A percentile compares a stretch with the other conserved stretches of the same genome.
Conservation (phyloP, 2,329 filamentous ascomycete species). For the Fusarium sp. region DNA sequence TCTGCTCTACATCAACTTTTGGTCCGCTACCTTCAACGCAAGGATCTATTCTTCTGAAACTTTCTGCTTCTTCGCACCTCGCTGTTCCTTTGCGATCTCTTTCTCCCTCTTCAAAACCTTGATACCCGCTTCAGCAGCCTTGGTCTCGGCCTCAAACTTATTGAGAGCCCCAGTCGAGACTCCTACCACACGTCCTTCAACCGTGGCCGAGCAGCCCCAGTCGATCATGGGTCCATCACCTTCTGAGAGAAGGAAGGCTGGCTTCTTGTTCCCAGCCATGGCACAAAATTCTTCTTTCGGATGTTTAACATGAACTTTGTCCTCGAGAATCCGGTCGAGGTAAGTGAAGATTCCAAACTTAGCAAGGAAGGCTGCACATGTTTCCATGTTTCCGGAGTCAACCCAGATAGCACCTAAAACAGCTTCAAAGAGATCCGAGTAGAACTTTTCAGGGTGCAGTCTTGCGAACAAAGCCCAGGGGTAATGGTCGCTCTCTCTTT, state of each 20-base stretch:
- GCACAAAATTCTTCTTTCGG: slow-evolving; percentile 77
- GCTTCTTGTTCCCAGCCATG: slow-evolving; percentile 62
- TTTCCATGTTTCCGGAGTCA: slow-evolving; percentile 74
- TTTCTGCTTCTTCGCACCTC: not conserved
- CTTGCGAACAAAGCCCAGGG: slow-evolving; percentile 81
- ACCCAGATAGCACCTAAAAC: slow-evolving; percentile 86
- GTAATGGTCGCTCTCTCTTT: slow-evolving; percentile 67
- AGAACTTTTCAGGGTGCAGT: slow-evolving; percentile 78
- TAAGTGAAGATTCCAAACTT: slow-evolving; percentile 73
- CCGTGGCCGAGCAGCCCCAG: slow-evolving; percentile 61
- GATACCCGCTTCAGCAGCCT: slow-evolving; percentile 66
- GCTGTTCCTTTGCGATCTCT: not conserved
- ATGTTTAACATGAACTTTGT: slow-evolving; percentile 68
- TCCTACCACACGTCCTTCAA: slow-evolving; percentile 62
- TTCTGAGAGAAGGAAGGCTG: slow-evolving; percentile 63
- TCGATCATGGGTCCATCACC: slow-evolving; percentile 36
- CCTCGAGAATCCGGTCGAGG: slow-evolving; percentile 70
- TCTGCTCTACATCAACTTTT: not conserved
- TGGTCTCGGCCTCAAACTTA: slow-evolving; percentile 65
- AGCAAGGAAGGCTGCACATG: slow-evolving; percentile 71
- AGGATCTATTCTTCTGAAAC: not conserved
- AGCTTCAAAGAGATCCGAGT: slow-evolving; percentile 85
- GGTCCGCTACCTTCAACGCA: not conserved
- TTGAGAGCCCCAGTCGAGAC: slow-evolving; percentile 60
- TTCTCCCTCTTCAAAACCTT: slow-evolving; percentile 47